These are phyloP conservation scores for Citrus medica DNA, from an alignment of 345 rosid genomes.

Conservation along the genomic window DNA sequence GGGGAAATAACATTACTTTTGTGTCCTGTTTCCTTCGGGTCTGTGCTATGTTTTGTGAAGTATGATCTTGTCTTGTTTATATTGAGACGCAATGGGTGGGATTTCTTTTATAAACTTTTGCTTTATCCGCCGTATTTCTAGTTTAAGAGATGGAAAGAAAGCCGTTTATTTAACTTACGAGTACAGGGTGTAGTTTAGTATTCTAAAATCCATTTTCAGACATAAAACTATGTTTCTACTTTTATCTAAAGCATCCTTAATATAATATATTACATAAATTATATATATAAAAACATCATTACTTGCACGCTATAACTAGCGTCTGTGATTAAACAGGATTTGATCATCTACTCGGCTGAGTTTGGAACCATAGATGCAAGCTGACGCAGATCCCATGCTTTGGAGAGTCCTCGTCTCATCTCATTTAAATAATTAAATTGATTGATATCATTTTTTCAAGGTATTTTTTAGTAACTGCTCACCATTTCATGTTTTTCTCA, in stretches of 20 bases:
- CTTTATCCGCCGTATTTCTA: neutral
- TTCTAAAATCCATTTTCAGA: neutral
- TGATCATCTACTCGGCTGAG: neutral
- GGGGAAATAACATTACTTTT: neutral
- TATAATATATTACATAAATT: neutral
- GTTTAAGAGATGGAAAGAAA: too few relatives aligned
- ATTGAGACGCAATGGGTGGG: slow-evolving; percentile 15
- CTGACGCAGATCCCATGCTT: too few relatives aligned
- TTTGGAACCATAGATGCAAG: neutral
- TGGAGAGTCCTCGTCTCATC: neutral
- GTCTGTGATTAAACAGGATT: neutral
- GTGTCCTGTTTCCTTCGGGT: too few relatives aligned
- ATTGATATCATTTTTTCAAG: too few relatives aligned
- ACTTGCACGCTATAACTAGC: slow-evolving; percentile 22
- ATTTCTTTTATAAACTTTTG: neutral
- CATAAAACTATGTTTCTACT: neutral
- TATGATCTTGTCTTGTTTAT: too few relatives aligned
- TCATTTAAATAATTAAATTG: neutral
- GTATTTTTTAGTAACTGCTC: neutral
- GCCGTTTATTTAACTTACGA: too few relatives aligned
- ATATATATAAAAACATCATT: too few relatives aligned
- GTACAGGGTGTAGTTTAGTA: neutral
- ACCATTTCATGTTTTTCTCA: too few relatives aligned
- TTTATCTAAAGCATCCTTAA: neutral
- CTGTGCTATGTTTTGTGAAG: too few relatives aligned